These are phyloP conservation scores for Willaertia magna DNA, from an alignment of 208 protist species.

Conservation along the genomic window DNA sequence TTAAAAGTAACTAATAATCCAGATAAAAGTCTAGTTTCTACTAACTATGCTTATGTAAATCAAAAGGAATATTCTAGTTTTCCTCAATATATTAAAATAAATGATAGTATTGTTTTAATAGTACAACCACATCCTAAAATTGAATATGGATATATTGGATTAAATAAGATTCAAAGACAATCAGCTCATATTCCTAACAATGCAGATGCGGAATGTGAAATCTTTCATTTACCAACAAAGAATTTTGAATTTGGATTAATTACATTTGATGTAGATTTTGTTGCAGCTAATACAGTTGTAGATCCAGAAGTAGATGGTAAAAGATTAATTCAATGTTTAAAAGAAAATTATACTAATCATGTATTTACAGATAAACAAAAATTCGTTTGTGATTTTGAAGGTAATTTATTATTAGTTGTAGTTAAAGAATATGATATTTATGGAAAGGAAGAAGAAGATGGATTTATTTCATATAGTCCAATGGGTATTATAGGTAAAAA, in stretches of 20 bases:
- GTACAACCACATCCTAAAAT: neutral
- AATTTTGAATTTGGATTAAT: neutral
- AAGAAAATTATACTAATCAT: neutral
- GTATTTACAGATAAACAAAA: neutral
- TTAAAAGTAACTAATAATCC: neutral
- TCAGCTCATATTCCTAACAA: neutral
- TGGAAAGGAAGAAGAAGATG: neutral
- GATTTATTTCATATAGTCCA: no score
- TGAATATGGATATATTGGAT: neutral
- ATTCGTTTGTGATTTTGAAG: neutral
- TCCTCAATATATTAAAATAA: neutral
- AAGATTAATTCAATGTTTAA: neutral
- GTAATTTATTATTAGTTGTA: neutral
- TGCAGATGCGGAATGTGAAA: neutral
- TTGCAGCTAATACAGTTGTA: neutral
- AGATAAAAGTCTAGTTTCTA: neutral
- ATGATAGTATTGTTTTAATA: neutral
- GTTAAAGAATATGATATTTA: neutral
- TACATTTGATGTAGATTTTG: neutral
- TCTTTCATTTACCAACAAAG: neutral
- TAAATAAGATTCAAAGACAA: constrained; percentile 9
- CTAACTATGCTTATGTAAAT: neutral
- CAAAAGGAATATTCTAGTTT: neutral
- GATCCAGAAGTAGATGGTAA: neutral
- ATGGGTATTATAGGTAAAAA: neutral